Evolutionary conservation across 768 basidiomycete species (phyloP).

Genomic region (Naganishia vaughanmartiniae): DNA sequence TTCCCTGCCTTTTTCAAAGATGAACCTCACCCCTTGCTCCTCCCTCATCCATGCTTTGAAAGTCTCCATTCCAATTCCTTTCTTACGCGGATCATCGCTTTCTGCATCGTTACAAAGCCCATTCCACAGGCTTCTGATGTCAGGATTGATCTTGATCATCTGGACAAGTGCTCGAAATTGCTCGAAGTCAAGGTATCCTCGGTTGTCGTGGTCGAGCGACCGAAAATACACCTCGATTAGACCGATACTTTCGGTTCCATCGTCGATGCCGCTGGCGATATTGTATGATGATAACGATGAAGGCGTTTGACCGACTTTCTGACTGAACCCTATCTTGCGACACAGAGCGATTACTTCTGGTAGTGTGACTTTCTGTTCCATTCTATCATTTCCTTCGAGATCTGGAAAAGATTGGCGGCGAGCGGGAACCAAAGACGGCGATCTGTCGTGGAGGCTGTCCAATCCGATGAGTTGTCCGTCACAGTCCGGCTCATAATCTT

Average conservation of each 20-base stretch:
- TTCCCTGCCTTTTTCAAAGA: not conserved
- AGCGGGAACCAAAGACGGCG: not conserved
- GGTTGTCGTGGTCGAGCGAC: slow-evolving; percentile 8
- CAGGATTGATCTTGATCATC: slow-evolving; percentile 19
- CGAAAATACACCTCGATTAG: slow-evolving; percentile 16
- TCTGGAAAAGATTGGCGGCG: not conserved
- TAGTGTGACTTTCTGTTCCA: slow-evolving; percentile 33
- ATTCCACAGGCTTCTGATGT: slow-evolving; percentile 10
- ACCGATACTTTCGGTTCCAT: not conserved
- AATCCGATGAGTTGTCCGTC: slow-evolving; percentile 17
- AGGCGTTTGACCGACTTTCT: slow-evolving; percentile 50
- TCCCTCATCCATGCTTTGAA: not conserved
- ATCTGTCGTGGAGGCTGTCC: not conserved
- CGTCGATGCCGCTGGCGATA: slow-evolving; percentile 53
- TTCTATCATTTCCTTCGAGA: not conserved
- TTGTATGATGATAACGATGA: slow-evolving; percentile 52
- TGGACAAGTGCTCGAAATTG: slow-evolving; percentile 25
- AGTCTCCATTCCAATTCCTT: not conserved
- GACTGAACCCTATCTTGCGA: slow-evolving; percentile 56
- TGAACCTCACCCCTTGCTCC: not conserved
- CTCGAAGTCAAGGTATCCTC: slow-evolving; percentile 21
- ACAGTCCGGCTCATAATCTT: not conserved
- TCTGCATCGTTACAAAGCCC: not conserved
- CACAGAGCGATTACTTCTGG: slow-evolving; percentile 72
- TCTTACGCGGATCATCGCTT: not conserved